Conservation (phyloP, 208 protist genomes). For the Trypanosoma platydactyli region DNA sequence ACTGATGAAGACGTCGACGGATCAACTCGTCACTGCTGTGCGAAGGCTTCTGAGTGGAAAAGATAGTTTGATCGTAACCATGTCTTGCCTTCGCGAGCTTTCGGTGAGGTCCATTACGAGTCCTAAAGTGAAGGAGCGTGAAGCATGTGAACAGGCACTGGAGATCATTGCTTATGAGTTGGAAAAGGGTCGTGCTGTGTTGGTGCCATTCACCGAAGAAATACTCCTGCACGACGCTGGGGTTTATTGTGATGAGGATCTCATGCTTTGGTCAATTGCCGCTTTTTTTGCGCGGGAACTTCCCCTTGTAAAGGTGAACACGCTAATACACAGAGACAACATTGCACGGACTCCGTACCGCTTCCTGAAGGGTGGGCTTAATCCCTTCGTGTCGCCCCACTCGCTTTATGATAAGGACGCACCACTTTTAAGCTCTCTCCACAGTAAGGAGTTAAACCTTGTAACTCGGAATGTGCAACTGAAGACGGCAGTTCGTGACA, state of each 20-base stretch:
- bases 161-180: constrained; percentile 74
- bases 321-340: constrained; percentile 53
- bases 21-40: constrained; percentile 52
- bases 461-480: constrained; percentile 57
- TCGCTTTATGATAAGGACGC: constrained; percentile 60
- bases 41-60: constrained; percentile 71
- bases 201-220: constrained; percentile 77
- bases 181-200: constrained; percentile 54
- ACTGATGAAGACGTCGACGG: constrained; percentile 38
- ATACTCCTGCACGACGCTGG: constrained; percentile 80
- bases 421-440: constrained; percentile 59
- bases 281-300: constrained; percentile 77
- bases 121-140: constrained; percentile 29
- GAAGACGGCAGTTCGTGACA: constrained; percentile 54
- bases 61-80: constrained; percentile 70
- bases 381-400: constrained; percentile 29
- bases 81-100: constrained; percentile 57
- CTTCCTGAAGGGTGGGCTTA: constrained; percentile 65
- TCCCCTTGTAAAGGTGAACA: constrained; percentile 77
- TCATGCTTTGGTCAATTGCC: constrained; percentile 86
- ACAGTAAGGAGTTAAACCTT: constrained; percentile 69
- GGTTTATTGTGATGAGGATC: constrained; percentile 83
- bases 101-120: constrained; percentile 36
- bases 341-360: constrained; percentile 64
- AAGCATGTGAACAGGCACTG: constrained; percentile 44